Evolutionary conservation across 306 rosid genomes (phyloP), one percentile per base, ranked within the genome.

Genomic region (Sindora glabra): DNA sequence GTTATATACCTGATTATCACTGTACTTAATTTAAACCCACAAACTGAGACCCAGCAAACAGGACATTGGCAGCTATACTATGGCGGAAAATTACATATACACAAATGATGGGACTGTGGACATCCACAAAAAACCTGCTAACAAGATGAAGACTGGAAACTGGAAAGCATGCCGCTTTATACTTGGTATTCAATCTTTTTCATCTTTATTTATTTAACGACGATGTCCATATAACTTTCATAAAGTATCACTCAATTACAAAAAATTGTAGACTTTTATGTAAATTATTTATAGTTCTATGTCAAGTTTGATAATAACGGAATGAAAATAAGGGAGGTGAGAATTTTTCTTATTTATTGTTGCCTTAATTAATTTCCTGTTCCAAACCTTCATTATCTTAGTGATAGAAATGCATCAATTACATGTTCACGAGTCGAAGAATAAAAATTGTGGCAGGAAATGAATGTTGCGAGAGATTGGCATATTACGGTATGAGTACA

Each of bases 401-500:
- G 14, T 42, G 61, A 10, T 40, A 34, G 27, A 18, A 21, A 54
- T 48, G 41, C 21, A 3, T 36, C 56, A 14, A 22, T 30, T 47
- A 18, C 13, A 10, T 2, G 33, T 30, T 50, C n/a, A 48, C 16
- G 61, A 53, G 17, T 25, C 22, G 58, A 62, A 59, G 49, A 58
- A 38, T 22, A 3, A 16, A 77, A 23, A 18, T 48, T 37, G 32
- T 67, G 32, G 65, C 67, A 86, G 95, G 86, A 30, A 90, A 80
- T 58, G 97, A 90, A 61, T 78, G 94, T 62, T 70, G 83, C 71
- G 97, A 90, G 71, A 86, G 97, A 70, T 72, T 90, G 88, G 97
- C 97, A 32, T 86, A 86, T 75, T 90, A 86, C 63, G 94, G 97
- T 37, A 84, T 90, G 94, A 68, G 90, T 46, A 84, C 95, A 46